Percentiles rank a stretch among this genome's conserved stretches.
phyloP scores from a whole-genome alignment of 768 basidiomycete genomes.

The Trametes maxima region DNA sequence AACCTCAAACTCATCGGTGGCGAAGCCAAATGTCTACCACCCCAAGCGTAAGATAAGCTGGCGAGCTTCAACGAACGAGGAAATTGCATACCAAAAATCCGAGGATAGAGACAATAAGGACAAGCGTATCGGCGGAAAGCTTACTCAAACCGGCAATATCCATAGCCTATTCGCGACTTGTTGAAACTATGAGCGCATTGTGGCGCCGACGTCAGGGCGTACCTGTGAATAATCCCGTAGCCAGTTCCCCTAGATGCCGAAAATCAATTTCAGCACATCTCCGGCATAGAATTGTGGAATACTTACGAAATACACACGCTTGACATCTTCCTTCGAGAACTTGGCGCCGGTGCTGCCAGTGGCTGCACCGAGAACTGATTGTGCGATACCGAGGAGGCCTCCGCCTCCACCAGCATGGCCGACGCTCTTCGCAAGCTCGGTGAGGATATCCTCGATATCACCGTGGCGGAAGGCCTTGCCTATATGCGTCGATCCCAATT shows the following conservation, averaged over 20 bases:
- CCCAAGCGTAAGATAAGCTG: background rate
- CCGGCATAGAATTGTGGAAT: background rate
- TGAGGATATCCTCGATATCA: slow-evolving; percentile 72
- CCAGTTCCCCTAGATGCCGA: slow-evolving; percentile 58
- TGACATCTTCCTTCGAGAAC: slow-evolving; percentile 65
- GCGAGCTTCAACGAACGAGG: background rate
- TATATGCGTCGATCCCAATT: slow-evolving; percentile 24
- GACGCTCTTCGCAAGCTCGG: slow-evolving; percentile 57
- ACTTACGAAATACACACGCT: slow-evolving; percentile 66
- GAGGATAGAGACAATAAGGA: slow-evolving; percentile 58
- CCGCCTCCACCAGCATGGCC: slow-evolving; percentile 46
- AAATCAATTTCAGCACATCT: background rate
- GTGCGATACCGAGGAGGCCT: slow-evolving; percentile 55
- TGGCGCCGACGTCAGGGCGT: background rate
- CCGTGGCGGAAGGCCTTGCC: slow-evolving; percentile 78
- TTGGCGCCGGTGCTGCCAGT: slow-evolving; percentile 53
- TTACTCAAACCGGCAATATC: slow-evolving; percentile 72
- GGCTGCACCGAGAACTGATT: slow-evolving; percentile 46
- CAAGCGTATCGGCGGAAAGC: slow-evolving; percentile 62
- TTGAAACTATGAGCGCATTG: background rate
- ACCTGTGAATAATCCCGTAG: slow-evolving; percentile 70
- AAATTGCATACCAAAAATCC: slow-evolving; percentile 51
- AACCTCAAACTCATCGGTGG: slow-evolving; percentile 70
- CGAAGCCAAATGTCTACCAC: slow-evolving; percentile 59
- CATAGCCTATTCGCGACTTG: slow-evolving; percentile 49